Evolutionary conservation across 2,329 filamentous ascomycete genomes (phyloP).

Genomic region (Emydomyces testavorans): DNA sequence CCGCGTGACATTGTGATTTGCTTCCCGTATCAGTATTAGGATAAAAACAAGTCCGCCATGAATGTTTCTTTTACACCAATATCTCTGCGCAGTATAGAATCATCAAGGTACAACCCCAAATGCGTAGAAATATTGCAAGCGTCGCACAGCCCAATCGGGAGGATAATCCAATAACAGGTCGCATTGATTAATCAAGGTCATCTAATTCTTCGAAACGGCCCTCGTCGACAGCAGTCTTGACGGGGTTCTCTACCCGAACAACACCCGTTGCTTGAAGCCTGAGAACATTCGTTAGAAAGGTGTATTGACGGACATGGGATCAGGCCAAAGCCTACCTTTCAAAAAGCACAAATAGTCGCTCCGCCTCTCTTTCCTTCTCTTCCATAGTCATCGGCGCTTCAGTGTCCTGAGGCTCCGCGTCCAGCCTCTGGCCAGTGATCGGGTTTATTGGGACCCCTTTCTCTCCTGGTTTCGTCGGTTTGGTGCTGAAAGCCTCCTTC

Average conservation of each 20-base stretch:
- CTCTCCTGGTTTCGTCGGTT: slow-evolving; percentile 22
- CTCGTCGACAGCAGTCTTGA: slow-evolving; percentile 56
- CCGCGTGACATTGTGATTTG: no score
- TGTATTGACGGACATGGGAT: neutral
- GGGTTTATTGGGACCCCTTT: slow-evolving; percentile 54
- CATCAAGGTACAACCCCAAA: no score
- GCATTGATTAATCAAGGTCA: neutral
- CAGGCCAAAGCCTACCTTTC: slow-evolving; percentile 48
- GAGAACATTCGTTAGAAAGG: neutral
- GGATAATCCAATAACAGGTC: no score
- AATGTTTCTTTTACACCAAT: no score
- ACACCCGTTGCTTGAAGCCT: slow-evolving; percentile 63
- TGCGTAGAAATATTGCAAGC: no score
- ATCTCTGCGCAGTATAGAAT: no score
- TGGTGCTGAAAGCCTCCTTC: slow-evolving; percentile 42
- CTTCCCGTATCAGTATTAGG: no score
- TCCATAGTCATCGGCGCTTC: slow-evolving; percentile 71
- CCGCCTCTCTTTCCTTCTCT: slow-evolving; percentile 85
- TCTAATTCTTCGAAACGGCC: slow-evolving; percentile 60
- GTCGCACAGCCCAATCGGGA: no score
- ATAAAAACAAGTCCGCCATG: no score
- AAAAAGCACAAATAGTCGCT: slow-evolving; percentile 79
- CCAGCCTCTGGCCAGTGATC: slow-evolving; percentile 71
- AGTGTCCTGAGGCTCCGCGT: slow-evolving; percentile 50
- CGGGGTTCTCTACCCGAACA: slow-evolving; percentile 66